Evolutionary conservation across 2,329 filamentous ascomycete species (phyloP).

Genomic region (Annulohypoxylon truncatum): DNA sequence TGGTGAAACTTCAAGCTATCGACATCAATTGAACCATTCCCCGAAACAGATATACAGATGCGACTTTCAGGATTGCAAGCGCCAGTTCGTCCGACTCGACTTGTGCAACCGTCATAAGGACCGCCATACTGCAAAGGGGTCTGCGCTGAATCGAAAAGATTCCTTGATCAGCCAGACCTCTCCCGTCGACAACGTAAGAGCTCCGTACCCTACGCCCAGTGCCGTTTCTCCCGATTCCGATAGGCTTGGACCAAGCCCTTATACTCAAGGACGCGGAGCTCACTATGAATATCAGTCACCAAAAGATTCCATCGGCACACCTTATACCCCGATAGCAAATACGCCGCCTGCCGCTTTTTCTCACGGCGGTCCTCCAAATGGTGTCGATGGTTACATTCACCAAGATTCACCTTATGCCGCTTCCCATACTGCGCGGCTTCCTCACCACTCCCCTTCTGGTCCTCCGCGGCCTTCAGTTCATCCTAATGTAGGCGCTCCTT

Average conservation of each 20-base stretch:
- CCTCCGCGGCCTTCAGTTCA: conserved; percentile 61
- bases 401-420: conserved; percentile 54
- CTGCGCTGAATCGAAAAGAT: conserved; percentile 80
- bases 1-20: conserved; percentile 64
- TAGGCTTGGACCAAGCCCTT: conserved; percentile 55
- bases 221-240: conserved; percentile 62
- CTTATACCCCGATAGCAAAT: conserved; percentile 60
- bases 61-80: conserved; percentile 89
- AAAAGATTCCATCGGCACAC: conserved; percentile 57
- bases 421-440: conserved; percentile 48
- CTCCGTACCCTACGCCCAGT: conserved; percentile 55
- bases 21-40: conserved; percentile 95
- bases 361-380: conserved; percentile 51
- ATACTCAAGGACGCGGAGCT: conserved; percentile 54
- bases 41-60: conserved; percentile 96
- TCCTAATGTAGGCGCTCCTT: conserved; percentile 59
- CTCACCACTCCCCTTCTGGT: conserved; percentile 57
- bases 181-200: conserved; percentile 55
- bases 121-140: conserved; percentile 82
- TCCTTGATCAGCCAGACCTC: conserved; percentile 67
- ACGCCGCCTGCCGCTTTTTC: conserved; percentile 56
- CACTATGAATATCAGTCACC: conserved; percentile 61
- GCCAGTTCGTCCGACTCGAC: conserved; percentile 93
- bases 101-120: conserved; percentile 87
- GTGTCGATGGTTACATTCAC: conserved; percentile 58